A percentile compares a stretch with the other conserved stretches of the same genome.
phyloP scores from a whole-genome alignment of 371 early-diverging fungal species.

The Cladochytrium tenue region DNA sequence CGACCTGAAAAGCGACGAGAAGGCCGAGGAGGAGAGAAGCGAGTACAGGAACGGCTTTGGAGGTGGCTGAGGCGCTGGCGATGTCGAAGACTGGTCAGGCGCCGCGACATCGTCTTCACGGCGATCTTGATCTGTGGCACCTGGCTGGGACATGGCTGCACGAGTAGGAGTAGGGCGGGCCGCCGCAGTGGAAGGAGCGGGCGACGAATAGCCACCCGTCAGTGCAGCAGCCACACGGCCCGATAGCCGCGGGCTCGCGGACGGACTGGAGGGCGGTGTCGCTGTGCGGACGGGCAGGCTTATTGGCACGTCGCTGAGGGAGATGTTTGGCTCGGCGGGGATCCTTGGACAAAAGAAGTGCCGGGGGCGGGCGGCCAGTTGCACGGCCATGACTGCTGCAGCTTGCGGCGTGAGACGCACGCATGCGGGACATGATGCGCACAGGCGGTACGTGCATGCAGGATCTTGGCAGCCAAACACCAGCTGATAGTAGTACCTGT shows the following conservation, averaged over 20 bases:
- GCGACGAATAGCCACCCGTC: neutral
- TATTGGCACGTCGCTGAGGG: conserved; percentile 9
- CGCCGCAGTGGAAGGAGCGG: neutral
- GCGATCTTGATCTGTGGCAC: too few relatives aligned
- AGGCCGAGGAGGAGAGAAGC: conserved; percentile 52
- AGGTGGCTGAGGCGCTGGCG: too few relatives aligned
- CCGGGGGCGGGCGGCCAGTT: conserved; percentile 57
- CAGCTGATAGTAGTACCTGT: conserved; percentile 59
- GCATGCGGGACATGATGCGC: conserved; percentile 47
- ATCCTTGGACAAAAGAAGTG: conserved; percentile 54
- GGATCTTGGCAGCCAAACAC: conserved; percentile 53
- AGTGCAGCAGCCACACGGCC: neutral
- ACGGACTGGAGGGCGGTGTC: neutral
- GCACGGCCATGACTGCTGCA: conserved; percentile 61
- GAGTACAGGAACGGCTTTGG: conserved; percentile 53
- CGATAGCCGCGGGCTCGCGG: conserved; percentile 7
- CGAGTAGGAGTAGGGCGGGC: neutral
- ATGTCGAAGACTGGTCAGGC: too few relatives aligned
- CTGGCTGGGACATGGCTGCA: too few relatives aligned
- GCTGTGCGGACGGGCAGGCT: neutral
- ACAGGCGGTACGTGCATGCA: conserved; percentile 52
- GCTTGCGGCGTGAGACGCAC: conserved; percentile 57
- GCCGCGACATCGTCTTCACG: too few relatives aligned
- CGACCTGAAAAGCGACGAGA: conserved; percentile 40
- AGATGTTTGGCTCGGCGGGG: conserved; percentile 40